Evolutionary conservation across 495 filamentous ascomycete genomes (phyloP), one percentile per base, ranked within the genome.

Genomic region (Penicillium manginii): DNA sequence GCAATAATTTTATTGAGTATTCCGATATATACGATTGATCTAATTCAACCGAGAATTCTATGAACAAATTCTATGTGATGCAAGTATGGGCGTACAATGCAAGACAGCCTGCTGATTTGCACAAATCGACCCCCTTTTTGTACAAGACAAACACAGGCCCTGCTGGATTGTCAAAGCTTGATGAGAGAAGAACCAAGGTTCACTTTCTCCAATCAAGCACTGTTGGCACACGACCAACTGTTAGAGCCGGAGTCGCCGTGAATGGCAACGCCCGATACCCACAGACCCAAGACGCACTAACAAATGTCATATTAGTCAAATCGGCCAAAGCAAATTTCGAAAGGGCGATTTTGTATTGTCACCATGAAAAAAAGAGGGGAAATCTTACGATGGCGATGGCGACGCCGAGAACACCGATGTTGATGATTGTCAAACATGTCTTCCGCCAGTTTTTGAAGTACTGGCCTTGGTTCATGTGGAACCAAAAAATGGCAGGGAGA

Each of bases 251-350:
- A 65, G 56, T 75, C 64, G 0, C 66, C 52, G 57, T 74, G 62
- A 19, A 79, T 78, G 0, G 75, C 65, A 17, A 53, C 70, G 6
- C 73, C 75, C 0, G 76, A 79, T 1, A 74, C 67, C 35, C 69
- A 79, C 0, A 79, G 67, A 35, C 76, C 76, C 26, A 79, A 42
- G 9, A 71, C 76, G 19, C 74, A 77, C 76, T 77, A 18, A 2
- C 42, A 1, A 19, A 37, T 19, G 42, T 69, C 45, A 69, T 1
- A 29, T 29, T 29, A 29, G 26, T 29, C 9, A 8, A 29, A 29
- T 29, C 3, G 26, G 35, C 35, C 35, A 39, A n/a, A 51, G 2
- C 14, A 37, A n/a, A 14, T n/a, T n/a, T 12, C 12, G 15, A 37
- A 14, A n/a, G 12, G 14, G 12, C 11, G 35, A 10, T n/a, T 37